These are phyloP conservation scores for Rhizopogon sp. DNA, from an alignment of 768 basidiomycete genomes.

Conservation along the genomic window DNA sequence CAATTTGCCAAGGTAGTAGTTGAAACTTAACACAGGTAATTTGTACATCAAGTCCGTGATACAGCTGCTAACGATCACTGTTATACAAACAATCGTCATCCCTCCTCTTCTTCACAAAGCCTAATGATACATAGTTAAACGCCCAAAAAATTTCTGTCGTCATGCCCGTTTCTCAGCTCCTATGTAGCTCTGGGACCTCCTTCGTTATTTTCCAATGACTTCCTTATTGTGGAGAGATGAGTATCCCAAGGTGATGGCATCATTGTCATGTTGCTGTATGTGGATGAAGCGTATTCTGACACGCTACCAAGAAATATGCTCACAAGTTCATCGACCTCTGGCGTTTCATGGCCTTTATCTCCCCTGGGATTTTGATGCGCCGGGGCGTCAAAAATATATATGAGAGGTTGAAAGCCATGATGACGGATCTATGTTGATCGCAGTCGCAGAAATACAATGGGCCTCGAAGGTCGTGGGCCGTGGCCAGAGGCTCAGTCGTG, in stretches of 20 bases:
- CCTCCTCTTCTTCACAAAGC: not conserved
- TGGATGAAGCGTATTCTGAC: not conserved
- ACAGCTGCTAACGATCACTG: not conserved
- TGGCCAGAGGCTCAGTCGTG: not conserved
- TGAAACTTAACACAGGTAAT: too few relatives aligned
- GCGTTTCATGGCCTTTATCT: slow-evolving; percentile 19
- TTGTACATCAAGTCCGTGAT: not conserved
- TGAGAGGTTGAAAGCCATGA: slow-evolving; percentile 38
- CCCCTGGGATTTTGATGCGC: slow-evolving; percentile 47
- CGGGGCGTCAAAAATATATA: slow-evolving; percentile 50
- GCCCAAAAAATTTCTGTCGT: slow-evolving; percentile 9
- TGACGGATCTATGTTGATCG: not conserved
- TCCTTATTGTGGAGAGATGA: slow-evolving; percentile 25
- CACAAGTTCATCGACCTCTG: slow-evolving; percentile 22
- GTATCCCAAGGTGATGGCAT: slow-evolving; percentile 27
- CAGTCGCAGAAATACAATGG: not conserved
- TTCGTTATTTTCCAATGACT: slow-evolving; percentile 20
- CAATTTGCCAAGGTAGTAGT: too few relatives aligned
- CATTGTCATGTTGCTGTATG: slow-evolving; percentile 7
- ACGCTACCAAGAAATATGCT: slow-evolving; percentile 1
- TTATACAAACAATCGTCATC: too few relatives aligned
- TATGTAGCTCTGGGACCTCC: not conserved
- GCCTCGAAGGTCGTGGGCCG: not conserved
- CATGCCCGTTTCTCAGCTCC: slow-evolving; percentile 9
- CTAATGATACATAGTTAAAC: not conserved